Evolutionary conservation across 495 filamentous ascomycete genomes (phyloP), one percentile per base, ranked within the genome.

Genomic region (Venustampulla echinocandica): DNA sequence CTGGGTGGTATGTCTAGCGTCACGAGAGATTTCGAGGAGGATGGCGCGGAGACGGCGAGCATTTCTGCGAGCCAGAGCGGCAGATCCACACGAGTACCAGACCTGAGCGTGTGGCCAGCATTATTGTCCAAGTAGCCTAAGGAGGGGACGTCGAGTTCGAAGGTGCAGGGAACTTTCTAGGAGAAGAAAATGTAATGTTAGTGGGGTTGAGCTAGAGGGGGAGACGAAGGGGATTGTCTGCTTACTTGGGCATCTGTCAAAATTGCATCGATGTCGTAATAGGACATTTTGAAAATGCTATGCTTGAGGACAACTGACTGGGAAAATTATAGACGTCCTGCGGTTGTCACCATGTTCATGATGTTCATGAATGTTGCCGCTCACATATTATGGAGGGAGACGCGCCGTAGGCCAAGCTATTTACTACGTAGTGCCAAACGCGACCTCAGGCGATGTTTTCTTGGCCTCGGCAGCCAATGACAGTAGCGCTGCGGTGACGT

Each of bases 21-120:
- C 4, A 90, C 77, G 37, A 94, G 74, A 22, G 84, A 68, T 30
- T 72, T 69, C 36, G 68, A 73, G 17, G 71, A 74, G 46, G 79
- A 64, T 23, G 77, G 73, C 33, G 73, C 74, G 46, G 82, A 83
- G 36, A 95, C 82, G 35, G 87, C 90, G 21, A 98, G 83, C 75
- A 95, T 90, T 66, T 95, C 87, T 47, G 84, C 87, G n/a, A 98
- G 81, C 93, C 93, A 98, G 61, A 97, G 71, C 27, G 92, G 93
- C 0, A 98, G 79, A 46, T 84, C 79, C 45, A 95, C 69, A 23
- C 78, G 77, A 2, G 86, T 88, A 25, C 85, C 84, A 34, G 81
- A 64, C 65, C 87, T 88, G 52, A 97, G 84, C n/a, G 70, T 61
- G 19, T 68, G 69, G 7, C 59, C 57, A 2, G 70, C 58, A 36